These are phyloP conservation scores for Trichoderma arundinaceum DNA, from an alignment of 2,329 filamentous ascomycete genomes.

Conservation along the genomic window DNA sequence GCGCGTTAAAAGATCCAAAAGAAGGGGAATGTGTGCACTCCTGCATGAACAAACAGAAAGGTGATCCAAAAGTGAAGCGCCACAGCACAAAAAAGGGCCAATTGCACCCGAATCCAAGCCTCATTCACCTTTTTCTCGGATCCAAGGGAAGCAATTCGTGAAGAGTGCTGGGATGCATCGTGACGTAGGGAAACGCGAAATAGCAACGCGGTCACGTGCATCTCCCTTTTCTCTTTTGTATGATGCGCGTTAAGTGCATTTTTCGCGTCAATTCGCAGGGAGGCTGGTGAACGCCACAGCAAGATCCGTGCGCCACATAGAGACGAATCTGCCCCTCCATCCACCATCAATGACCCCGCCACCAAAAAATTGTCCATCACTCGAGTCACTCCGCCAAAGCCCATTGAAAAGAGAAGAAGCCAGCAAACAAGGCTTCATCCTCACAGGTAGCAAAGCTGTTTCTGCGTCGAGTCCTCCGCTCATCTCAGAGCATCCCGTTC, in stretches of 20 bases:
- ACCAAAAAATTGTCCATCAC: constrained; percentile 21
- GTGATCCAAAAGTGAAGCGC: constrained; percentile 18
- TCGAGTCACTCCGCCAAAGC: constrained; percentile 9
- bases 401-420: constrained; percentile 25
- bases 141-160: constrained; percentile 10
- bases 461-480: constrained; percentile 48
- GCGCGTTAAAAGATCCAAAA: not conserved
- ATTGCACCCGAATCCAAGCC: not conserved
- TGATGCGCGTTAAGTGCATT: constrained; percentile 34
- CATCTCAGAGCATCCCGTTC: constrained; percentile 41
- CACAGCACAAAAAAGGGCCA: constrained; percentile 1
- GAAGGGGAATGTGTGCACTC: not conserved
- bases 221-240: not conserved
- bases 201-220: constrained; percentile 44
- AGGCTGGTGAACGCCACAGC: constrained; percentile 17
- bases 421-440: constrained; percentile 24
- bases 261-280: not conserved
- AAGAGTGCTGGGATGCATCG: constrained; percentile 30
- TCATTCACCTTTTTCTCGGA: constrained; percentile 11
- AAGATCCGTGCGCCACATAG: constrained; percentile 13
- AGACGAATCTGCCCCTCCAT: constrained; percentile 30
- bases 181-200: constrained; percentile 45
- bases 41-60: constrained; percentile 1
- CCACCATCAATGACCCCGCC: constrained; percentile 30
- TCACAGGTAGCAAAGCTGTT: constrained; percentile 49